Base-by-base conservation (phyloP, 208 protist genomes). In the Novymonas esmeraldas region DNA sequence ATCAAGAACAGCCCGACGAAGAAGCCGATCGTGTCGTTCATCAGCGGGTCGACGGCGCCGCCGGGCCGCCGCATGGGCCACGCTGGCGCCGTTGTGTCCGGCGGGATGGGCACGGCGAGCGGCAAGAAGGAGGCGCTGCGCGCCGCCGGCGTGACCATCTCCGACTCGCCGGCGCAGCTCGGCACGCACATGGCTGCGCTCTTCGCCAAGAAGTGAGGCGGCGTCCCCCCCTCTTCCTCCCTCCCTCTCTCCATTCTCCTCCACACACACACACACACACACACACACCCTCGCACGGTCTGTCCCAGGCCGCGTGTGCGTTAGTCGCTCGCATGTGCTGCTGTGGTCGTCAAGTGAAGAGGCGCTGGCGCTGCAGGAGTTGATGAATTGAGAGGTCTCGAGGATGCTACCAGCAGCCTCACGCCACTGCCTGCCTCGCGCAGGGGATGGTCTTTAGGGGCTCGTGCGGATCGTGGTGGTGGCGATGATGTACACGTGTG, bases 11-110 rank as follows among this genome's bases (percentile, higher is more conserved):
- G 97, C 73, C 87, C 79, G 22, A 96, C 90, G 61, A 94, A 96
- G 78, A 99, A 99, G 82, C 98, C 98, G 33, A 85, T 99, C 36
- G 98, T 99, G 3, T 93, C 92, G 42, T 99, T 99, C 79, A 99
- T 99, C 87, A 97, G 98, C 63, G 99, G 99, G 64, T 64, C 95
- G 16, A 99, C 98, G 20, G 99, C 99, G 48, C 99, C 99, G 42
- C 99, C 99, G 38, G 98, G 98, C 62, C 78, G 92, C 49, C 84
- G 90, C 56, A 97, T 98, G 94, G 97, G 98, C 62, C 98, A 99
- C 67, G 99, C 99, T 46, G 99, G 99, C 62, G 99, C 99, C 29
- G 98, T 99, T 64, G 98, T 99, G 52, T 90, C 85, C 50, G 89
- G 89, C 59, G 89, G 89, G 36, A 87, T 98, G 83, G 98, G 98